These are phyloP conservation scores for Backusella westeae DNA, from an alignment of 192 early-diverging fungal species.

Conservation along the genomic window DNA sequence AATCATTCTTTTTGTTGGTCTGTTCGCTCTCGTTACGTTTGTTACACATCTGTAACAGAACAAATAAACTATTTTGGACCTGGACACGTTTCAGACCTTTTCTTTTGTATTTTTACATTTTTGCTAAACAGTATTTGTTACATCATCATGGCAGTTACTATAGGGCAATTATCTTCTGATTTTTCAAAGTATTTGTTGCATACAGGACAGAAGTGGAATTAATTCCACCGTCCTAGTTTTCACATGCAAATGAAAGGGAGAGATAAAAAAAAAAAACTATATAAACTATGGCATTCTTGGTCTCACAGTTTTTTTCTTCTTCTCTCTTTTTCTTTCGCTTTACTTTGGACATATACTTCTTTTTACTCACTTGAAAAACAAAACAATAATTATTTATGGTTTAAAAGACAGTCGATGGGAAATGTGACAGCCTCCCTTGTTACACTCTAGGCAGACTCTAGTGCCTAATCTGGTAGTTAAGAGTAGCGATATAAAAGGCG, in stretches of 20 bases:
- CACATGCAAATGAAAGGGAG: background rate
- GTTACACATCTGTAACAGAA: background rate
- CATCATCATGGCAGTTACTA: background rate
- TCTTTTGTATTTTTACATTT: constrained; percentile 1
- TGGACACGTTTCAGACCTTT: constrained; percentile 2
- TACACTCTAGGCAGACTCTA: background rate
- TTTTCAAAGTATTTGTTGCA: background rate
- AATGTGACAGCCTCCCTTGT: background rate
- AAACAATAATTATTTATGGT: background rate
- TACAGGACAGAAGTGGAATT: background rate
- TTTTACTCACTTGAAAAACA: background rate
- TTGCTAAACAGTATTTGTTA: background rate
- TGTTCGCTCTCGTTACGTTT: background rate
- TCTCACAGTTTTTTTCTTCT: background rate
- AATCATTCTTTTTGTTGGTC: background rate
- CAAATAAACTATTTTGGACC: constrained; percentile 8
- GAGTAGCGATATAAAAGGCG: background rate
- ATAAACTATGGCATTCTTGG: background rate
- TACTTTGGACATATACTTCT: background rate
- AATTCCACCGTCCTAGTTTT: constrained; percentile 4
- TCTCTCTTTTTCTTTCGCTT: background rate
- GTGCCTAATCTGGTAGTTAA: background rate
- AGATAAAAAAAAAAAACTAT: constrained; percentile 4
- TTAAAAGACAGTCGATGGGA: constrained; percentile 3
- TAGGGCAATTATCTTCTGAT: background rate